Evolutionary conservation across 73 alveolate species (phyloP).

Genomic region (Tetrahymena malaccensis): DNA sequence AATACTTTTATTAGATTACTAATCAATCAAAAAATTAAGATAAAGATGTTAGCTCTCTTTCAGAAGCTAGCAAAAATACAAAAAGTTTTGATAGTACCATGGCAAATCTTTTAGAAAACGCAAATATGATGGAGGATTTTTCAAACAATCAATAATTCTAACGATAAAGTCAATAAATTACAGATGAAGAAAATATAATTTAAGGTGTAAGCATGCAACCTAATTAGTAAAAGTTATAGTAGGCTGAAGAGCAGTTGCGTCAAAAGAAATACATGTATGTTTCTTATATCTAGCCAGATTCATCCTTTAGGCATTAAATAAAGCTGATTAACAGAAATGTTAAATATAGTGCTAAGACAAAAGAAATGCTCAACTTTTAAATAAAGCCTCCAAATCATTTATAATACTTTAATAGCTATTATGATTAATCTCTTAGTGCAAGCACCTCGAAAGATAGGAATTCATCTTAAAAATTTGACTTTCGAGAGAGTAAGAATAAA

Average conservation of each 20-base stretch:
- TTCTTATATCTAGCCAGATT: neutral
- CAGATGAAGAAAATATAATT: neutral
- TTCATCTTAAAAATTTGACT: neutral
- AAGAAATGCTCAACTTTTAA: neutral
- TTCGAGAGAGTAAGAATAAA: neutral
- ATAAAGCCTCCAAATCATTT: neutral
- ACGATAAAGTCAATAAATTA: neutral
- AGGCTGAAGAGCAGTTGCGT: neutral
- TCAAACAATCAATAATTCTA: neutral
- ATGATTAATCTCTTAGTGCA: neutral
- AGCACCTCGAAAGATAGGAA: neutral
- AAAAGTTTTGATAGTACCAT: neutral
- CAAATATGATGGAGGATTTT: neutral
- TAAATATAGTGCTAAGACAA: neutral
- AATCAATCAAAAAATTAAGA: neutral
- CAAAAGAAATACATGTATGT: neutral
- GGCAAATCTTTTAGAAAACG: neutral
- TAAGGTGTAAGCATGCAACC: neutral
- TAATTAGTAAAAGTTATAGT: neutral
- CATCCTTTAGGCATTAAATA: neutral
- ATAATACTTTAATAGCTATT: neutral
- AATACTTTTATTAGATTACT: neutral
- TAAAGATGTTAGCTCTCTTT: neutral
- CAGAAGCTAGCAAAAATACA: neutral
- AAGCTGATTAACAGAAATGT: neutral